These are phyloP conservation scores for Dactylellina sp. DNA, from an alignment of 2,329 filamentous ascomycete species.

Conservation along the genomic window DNA sequence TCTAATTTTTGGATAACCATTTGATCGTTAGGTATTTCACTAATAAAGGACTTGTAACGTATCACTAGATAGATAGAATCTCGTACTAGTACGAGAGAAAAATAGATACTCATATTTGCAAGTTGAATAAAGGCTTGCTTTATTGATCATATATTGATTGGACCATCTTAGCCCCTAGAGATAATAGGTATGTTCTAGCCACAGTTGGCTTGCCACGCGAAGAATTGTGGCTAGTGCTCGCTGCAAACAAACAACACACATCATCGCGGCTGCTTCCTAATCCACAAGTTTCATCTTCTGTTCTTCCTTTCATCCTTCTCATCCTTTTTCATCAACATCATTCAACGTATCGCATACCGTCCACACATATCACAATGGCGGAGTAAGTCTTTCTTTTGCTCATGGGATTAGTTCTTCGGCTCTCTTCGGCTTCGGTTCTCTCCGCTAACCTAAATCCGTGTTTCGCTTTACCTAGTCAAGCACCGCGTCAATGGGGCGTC, in stretches of 20 bases:
- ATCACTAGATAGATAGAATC: too few relatives aligned
- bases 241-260: slow-evolving; percentile 27
- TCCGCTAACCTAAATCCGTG: slow-evolving; percentile 16
- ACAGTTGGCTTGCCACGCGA: slow-evolving; percentile 8
- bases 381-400: slow-evolving; percentile 22
- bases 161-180: too few relatives aligned
- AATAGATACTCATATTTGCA: too few relatives aligned
- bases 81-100: too few relatives aligned
- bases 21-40: too few relatives aligned
- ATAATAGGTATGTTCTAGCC: too few relatives aligned
- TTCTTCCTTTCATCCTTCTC: slow-evolving; percentile 16
- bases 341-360: slow-evolving; percentile 6
- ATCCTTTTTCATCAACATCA: slow-evolving; percentile 9
- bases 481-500: slow-evolving; percentile 71
- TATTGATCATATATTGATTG: too few relatives aligned
- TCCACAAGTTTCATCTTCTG: slow-evolving; percentile 17
- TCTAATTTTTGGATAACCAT: too few relatives aligned
- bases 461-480: slow-evolving; percentile 20
- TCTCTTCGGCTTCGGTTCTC: background rate
- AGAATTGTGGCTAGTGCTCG: slow-evolving; percentile 11
- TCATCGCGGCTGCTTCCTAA: slow-evolving; percentile 21
- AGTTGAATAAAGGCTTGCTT: too few relatives aligned
- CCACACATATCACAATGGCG: slow-evolving; percentile 21
- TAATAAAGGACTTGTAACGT: too few relatives aligned
- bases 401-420: background rate